These are phyloP conservation scores for Penicillium sp. DNA, from an alignment of 2,329 filamentous ascomycete genomes.

Conservation along the genomic window DNA sequence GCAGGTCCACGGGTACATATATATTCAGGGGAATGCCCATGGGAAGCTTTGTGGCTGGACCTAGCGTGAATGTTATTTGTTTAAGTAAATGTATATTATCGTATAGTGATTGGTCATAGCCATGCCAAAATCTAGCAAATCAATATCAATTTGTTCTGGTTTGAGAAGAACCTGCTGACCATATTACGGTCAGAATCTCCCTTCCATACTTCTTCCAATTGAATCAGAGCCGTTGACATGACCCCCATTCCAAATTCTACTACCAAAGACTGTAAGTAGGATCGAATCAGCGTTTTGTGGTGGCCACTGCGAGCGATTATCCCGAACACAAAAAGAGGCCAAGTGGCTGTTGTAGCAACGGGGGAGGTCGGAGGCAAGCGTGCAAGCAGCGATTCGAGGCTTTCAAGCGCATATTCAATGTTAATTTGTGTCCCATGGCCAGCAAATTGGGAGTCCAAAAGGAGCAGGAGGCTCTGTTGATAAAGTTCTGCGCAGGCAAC, in stretches of 20 bases:
- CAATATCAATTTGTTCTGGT: conserved; percentile 9
- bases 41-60: too few species aligned
- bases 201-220: conserved; percentile 12
- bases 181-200: conserved; percentile 1
- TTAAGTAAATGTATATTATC: background rate
- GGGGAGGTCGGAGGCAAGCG: conserved; percentile 11
- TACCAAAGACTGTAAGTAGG: conserved; percentile 8
- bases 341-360: conserved; percentile 13
- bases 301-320: conserved; percentile 3
- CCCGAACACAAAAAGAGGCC: conserved; percentile 16
- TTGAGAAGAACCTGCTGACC: conserved; percentile 11
- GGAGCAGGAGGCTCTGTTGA: conserved; percentile 11
- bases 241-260: conserved; percentile 15
- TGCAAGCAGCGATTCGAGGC: conserved; percentile 5
- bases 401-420: conserved; percentile 7
- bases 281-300: conserved; percentile 5
- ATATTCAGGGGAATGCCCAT: too few species aligned
- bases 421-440: background rate
- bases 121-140: conserved; percentile 6
- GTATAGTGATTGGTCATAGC: background rate
- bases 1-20: too few species aligned
- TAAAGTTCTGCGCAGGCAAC: conserved; percentile 14
- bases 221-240: conserved; percentile 12
- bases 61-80: background rate
- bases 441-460: conserved; percentile 10